Conservation (phyloP, 2,329 filamentous ascomycete species). For the Diaporthe ilicicola region DNA sequence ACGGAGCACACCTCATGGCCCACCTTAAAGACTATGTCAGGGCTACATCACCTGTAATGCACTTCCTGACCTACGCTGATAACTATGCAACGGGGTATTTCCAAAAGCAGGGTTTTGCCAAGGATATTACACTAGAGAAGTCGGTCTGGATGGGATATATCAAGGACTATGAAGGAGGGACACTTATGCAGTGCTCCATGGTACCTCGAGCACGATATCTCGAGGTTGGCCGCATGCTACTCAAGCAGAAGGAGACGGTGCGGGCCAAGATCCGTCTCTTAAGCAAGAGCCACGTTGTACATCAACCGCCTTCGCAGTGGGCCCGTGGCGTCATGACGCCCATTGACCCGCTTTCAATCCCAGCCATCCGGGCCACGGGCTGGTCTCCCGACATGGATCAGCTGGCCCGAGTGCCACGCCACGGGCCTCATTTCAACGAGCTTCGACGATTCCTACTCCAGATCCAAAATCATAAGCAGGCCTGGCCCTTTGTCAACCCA, state of each 20-base stretch:
- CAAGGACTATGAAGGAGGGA: conserved; percentile 98
- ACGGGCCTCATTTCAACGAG: conserved; percentile 95
- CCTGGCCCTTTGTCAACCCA: conserved; percentile 94
- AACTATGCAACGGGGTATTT: conserved; percentile 99
- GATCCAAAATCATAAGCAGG: conserved; percentile 89
- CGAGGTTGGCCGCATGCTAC: conserved; percentile 88
- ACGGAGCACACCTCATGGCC: conserved; percentile 97
- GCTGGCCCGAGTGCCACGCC: conserved; percentile 89
- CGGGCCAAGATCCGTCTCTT: conserved; percentile 94
- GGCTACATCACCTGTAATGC: conserved; percentile 95
- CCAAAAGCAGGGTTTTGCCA: conserved; percentile 98
- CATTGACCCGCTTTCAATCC: conserved; percentile 87
- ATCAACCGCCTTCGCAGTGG: conserved; percentile 87
- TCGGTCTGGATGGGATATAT: conserved; percentile 99
- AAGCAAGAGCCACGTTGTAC: conserved; percentile 85
- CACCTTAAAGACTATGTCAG: conserved; percentile 99
- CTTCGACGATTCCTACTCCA: conserved; percentile 92
- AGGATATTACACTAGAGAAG: conserved; percentile 92
- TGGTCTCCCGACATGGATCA: conserved; percentile 99
- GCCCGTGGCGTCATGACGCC: conserved; percentile 69
- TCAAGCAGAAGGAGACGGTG: conserved; percentile 96
- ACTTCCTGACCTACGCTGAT: conserved; percentile 97
- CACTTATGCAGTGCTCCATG: conserved; percentile 99
- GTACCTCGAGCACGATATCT: conserved; percentile 93
- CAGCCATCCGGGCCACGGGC: conserved; percentile 90